phyloP scores from a whole-genome alignment of 805 yeast species.

The Middelhovenomyces tepae region DNA sequence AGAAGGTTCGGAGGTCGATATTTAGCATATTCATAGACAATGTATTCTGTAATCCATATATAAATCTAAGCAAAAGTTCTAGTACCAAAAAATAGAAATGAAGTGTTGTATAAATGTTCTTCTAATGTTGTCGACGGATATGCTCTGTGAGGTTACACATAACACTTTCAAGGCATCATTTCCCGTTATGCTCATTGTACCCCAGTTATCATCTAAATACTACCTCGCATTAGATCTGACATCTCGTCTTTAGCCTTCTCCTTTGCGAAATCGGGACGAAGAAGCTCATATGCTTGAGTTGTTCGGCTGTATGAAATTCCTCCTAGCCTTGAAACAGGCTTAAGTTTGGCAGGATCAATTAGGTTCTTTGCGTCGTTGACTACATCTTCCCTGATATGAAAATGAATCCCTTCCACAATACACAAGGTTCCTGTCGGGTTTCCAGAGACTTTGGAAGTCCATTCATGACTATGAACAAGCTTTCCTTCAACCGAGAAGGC shows the following conservation, averaged over 20 bases:
- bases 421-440: slow-evolving; percentile 31
- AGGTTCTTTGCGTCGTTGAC: slow-evolving; percentile 32
- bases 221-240: too few species aligned
- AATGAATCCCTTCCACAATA: slow-evolving; percentile 47
- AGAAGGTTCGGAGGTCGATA: too few species aligned
- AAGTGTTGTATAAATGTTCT: too few species aligned
- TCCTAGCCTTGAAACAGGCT: slow-evolving; percentile 49
- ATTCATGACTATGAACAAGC: slow-evolving; percentile 36
- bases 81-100: too few species aligned
- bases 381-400: slow-evolving; percentile 50
- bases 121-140: too few species aligned
- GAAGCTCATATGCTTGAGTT: slow-evolving; percentile 37
- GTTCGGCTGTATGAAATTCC: slow-evolving; percentile 40
- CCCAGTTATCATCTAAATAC: too few species aligned
- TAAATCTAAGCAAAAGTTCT: too few species aligned
- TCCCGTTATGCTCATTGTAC: too few species aligned
- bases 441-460: slow-evolving; percentile 31
- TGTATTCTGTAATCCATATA: too few species aligned
- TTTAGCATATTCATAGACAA: too few species aligned
- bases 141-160: too few species aligned
- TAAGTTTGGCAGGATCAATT: slow-evolving; percentile 40
- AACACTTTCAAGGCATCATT: too few species aligned
- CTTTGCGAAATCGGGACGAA: slow-evolving; percentile 33
- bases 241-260: slow-evolving; percentile 12
- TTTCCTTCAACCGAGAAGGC: slow-evolving; percentile 53